Evolutionary conservation across 495 filamentous ascomycete genomes (phyloP), one percentile per base, ranked within the genome.

Genomic region (Podospora bellae-mahoneyi): DNA sequence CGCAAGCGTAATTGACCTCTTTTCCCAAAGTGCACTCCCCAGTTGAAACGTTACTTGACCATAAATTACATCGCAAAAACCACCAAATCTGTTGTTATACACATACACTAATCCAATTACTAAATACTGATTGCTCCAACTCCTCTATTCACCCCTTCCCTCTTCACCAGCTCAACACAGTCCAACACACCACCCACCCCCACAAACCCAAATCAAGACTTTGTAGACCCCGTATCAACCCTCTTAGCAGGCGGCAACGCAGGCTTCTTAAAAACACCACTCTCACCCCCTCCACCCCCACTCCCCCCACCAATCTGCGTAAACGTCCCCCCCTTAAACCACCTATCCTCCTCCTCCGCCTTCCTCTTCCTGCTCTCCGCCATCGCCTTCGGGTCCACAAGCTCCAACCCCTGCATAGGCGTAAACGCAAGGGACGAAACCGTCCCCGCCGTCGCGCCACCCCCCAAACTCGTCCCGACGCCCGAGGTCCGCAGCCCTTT

Each of bases 301-400:
- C 32, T 26, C 3, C 67, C 69, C 19, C 77, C 77, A 28, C 91
- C 90, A 65, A 97, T 87, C 80, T 96, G 93, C 28, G 95, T 97
- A 69, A 99, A 99, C 4, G 93, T 95, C 2, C 95, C 96, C 26
- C 92, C 91, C 75, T 92, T 96, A 81, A 98, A 98, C 90, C 93
- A 98, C 55, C 92, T 83, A 76, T 98, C 94, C 74, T 96, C 92
- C 74, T 96, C 92, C 70, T 97, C 94, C 5, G 93, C 94, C 73
- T 95, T 95, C 73, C 91, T 83, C 82, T 98, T 97, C 68, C 92
- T 84, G 72, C 82, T 92, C 78, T 92, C 93, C 2, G 91, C 90
- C 72, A 90, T 87, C 64, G 92, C 87, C 83, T 96, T 97, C 62
- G 95, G 95, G 79, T 97, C 96, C 18, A 97, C 93, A 9, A 99